These are phyloP conservation scores for Xylaria nigripes DNA, from an alignment of 495 filamentous ascomycete species.

Conservation along the genomic window DNA sequence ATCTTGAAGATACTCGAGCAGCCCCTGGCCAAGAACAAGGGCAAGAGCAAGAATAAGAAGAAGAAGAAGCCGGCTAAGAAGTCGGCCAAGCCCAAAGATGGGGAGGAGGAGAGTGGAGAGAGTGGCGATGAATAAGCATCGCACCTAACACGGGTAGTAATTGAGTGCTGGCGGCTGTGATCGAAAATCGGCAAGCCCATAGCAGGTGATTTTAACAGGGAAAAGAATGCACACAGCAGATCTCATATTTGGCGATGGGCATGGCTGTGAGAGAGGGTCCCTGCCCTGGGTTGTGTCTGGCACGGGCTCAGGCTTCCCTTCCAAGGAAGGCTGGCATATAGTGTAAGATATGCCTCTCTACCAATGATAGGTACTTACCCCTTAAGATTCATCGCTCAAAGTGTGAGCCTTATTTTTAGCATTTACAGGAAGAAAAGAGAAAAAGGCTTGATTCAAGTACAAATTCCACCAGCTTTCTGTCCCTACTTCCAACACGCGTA, in stretches of 20 bases:
- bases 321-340: not conserved
- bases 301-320: not conserved
- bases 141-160: not conserved
- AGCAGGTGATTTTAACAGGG: not conserved
- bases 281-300: not conserved
- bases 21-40: constrained; percentile 66
- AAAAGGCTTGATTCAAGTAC: constrained; percentile 8
- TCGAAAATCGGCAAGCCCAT: not conserved
- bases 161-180: not conserved
- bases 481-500: not conserved
- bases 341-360: not conserved
- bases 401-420: constrained; percentile 2
- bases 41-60: constrained; percentile 89
- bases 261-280: not conserved
- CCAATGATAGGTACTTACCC: not conserved
- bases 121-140: constrained; percentile 32
- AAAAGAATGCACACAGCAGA: not conserved
- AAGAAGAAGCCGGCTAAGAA: constrained; percentile 70
- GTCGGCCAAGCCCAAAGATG: constrained; percentile 49
- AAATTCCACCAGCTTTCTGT: not conserved
- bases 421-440: constrained; percentile 4
- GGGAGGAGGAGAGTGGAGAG: constrained; percentile 26
- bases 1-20: constrained; percentile 86
- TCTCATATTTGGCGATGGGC: not conserved
- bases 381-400: not conserved